A percentile compares a stretch with the other conserved stretches of the same genome.
Evolutionary conservation across 2,329 filamentous ascomycete genomes (phyloP).

Genomic region (Aspergillus tanneri): DNA sequence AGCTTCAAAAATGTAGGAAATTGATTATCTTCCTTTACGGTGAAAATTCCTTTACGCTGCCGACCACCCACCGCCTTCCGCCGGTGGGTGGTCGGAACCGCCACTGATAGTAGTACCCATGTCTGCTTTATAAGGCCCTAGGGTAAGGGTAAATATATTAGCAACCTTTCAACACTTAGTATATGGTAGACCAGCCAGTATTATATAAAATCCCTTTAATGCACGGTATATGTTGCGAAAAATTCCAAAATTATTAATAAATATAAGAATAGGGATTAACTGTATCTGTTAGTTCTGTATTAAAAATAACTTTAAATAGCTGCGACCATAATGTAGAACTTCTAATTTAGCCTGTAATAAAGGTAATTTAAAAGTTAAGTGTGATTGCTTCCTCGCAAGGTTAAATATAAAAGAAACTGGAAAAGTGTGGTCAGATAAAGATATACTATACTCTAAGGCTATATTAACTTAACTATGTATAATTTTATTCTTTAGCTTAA

Average conservation of each 20-base stretch:
- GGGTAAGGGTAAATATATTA: neutral
- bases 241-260: neutral
- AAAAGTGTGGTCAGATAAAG: too few species aligned
- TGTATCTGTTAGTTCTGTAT: neutral
- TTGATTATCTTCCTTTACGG: too few species aligned
- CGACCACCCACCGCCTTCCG: too few species aligned
- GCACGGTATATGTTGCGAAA: neutral
- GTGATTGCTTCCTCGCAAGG: too few species aligned
- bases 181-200: neutral
- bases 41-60: too few species aligned
- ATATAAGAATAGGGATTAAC: neutral
- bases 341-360: neutral
- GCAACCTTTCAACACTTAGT: neutral
- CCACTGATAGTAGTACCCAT: neutral
- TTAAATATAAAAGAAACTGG: too few species aligned
- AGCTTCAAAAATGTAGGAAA: too few species aligned
- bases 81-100: too few species aligned
- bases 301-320: neutral
- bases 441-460: too few species aligned
- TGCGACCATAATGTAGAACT: neutral
- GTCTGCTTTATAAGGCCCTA: neutral
- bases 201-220: neutral
- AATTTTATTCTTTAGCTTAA: too few species aligned
- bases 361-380: too few species aligned
- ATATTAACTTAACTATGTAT: too few species aligned